Base-by-base conservation (phyloP, 176 grass and related monocot genomes). In the Rhipidocladum racemiflorum region DNA sequence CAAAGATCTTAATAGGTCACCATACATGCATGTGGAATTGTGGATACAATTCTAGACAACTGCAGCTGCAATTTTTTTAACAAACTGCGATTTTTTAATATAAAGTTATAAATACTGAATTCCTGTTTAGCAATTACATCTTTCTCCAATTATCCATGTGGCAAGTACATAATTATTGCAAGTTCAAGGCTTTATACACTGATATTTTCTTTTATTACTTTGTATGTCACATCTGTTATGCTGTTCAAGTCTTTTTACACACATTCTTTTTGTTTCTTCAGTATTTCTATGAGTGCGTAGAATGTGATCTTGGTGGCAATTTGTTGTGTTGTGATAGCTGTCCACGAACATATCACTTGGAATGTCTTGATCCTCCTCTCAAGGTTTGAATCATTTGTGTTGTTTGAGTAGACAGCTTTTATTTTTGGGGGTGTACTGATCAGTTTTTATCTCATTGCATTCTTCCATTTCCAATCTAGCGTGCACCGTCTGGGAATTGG, bases 291-390 rank as follows among this genome's bases (percentile, higher is more conserved):
- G 96, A 99, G 72, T 99, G 96, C 32, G 93, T 90, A 77, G 89
- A 80, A 85, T 99, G 96, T 64, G 91, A 99, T 87, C 85, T 99
- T 83, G 96, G 96, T 72, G 96, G 96, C 82, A 92, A 86, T 90
- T 89, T 99, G 72, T 83, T 99, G 11, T 99, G 96, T 68, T 99
- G 96, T 60, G 96, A 95, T 78, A 93, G 79, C 76, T 99, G 96
- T 83, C 96, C 96, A 39, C 75, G 80, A 25, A 92, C 89, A 20
- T 99, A 95, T 88, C 96, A 99, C 85, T 85, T 99, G 89, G 92
- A 95, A 63, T 99, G 96, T 73, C 89, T 99, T 49, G 82, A 78
- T 86, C 96, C 96, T 49, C 96, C 96, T 56, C 96, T 95, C 74
- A 93, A 99, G 96, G 96, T 83, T 86, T 63, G 68, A 87, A 84